A percentile compares a stretch with the other conserved stretches of the same genome.
These are phyloP conservation scores for Rhodotorula diobovata DNA, from an alignment of 768 basidiomycete genomes.

Conservation along the genomic window DNA sequence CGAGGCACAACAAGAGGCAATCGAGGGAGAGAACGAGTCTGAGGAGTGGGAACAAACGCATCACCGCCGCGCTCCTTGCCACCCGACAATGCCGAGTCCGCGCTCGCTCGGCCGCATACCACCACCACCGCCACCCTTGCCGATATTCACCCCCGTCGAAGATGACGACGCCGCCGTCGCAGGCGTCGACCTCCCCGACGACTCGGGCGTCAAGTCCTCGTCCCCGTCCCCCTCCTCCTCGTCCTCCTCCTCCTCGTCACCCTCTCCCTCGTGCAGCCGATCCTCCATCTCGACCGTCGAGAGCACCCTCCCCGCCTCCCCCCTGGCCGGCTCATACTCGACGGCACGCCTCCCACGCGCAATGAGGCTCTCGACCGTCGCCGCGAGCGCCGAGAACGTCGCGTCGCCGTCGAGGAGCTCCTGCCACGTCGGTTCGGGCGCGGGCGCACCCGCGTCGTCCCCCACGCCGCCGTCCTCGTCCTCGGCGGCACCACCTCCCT, in stretches of 20 bases:
- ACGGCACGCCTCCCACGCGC: slow-evolving; percentile 51
- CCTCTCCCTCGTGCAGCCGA: slow-evolving; percentile 47
- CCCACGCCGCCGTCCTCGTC: neutral
- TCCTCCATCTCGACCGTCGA: slow-evolving; percentile 65
- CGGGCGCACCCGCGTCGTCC: too few relatives aligned
- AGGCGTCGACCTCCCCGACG: neutral
- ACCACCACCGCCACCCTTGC: neutral
- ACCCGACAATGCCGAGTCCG: neutral
- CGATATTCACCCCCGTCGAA: too few relatives aligned
- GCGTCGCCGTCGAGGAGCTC: slow-evolving; percentile 46
- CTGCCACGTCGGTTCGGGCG: slow-evolving; percentile 51
- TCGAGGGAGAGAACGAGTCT: neutral
- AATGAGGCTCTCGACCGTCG: slow-evolving; percentile 62
- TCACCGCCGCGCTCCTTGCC: neutral
- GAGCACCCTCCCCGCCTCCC: slow-evolving; percentile 59
- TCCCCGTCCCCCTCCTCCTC: slow-evolving; percentile 43
- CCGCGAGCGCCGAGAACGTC: slow-evolving; percentile 60
- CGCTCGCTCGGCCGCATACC: neutral
- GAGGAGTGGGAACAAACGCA: neutral
- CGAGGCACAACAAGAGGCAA: neutral
- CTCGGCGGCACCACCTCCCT: neutral
- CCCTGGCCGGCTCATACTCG: slow-evolving; percentile 44
- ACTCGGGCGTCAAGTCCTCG: slow-evolving; percentile 8
- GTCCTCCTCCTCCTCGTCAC: slow-evolving; percentile 28
- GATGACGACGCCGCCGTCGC: neutral